These are phyloP conservation scores for Erucastrum elatum DNA, from an alignment of 345 rosid genomes.

Conservation along the genomic window DNA sequence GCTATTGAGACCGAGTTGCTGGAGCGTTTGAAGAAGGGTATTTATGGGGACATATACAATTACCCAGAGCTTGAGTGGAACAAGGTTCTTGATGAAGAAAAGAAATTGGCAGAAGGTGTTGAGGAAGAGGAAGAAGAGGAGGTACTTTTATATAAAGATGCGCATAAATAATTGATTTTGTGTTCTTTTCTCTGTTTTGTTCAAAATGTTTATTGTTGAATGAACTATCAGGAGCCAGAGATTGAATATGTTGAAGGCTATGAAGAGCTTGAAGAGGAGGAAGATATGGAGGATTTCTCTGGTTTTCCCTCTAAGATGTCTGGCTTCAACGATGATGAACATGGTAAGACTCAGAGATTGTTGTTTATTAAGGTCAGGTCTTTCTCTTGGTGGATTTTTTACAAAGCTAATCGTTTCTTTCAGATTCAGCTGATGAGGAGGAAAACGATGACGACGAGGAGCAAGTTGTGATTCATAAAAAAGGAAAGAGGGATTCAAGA, in stretches of 20 bases:
- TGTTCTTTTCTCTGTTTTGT: not conserved
- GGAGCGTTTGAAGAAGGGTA: conserved; percentile 70
- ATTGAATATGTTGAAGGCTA: conserved; percentile 80
- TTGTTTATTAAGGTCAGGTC: not conserved
- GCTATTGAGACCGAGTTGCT: conserved; percentile 81
- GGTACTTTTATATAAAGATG: conserved; percentile 40
- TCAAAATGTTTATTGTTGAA: not conserved
- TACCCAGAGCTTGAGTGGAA: conserved; percentile 48
- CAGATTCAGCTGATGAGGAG: conserved; percentile 34
- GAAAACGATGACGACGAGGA: conserved; percentile 46
- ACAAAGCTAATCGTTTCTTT: not conserved
- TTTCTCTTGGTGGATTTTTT: not conserved
- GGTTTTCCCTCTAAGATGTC: conserved; percentile 43
- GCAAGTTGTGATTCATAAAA: conserved; percentile 44
- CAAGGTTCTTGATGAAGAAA: conserved; percentile 50
- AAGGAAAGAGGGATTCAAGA: conserved; percentile 38
- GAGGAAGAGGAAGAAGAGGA: conserved; percentile 46
- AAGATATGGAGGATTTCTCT: conserved; percentile 86
- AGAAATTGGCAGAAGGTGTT: conserved; percentile 25
- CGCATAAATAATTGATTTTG: not conserved
- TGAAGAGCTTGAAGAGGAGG: conserved; percentile 83
- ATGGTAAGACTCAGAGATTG: conserved; percentile 37
- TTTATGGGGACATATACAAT: conserved; percentile 75
- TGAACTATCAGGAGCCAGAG: conserved; percentile 55
- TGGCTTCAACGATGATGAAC: conserved; percentile 38